Conservation (phyloP, 768 basidiomycete species). For the Baorangia bicolor region DNA sequence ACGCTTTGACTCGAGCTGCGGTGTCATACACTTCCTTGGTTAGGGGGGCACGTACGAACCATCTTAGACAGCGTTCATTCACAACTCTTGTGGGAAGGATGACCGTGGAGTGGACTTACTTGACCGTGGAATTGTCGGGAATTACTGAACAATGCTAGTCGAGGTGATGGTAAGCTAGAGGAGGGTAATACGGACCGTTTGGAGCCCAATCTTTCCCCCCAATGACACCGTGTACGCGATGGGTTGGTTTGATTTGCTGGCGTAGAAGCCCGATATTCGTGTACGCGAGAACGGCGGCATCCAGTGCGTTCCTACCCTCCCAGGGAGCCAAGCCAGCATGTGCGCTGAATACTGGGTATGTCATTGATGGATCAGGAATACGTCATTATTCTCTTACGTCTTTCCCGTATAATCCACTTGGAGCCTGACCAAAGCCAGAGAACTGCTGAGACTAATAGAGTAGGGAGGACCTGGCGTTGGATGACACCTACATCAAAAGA, state of each 20-base stretch:
- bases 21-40: slow-evolving; percentile 58
- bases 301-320: slow-evolving; percentile 81
- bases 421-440: slow-evolving; percentile 60
- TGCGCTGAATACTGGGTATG: slow-evolving; percentile 44
- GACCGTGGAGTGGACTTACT: slow-evolving; percentile 39
- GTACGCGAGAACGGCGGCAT: slow-evolving; percentile 86
- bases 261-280: slow-evolving; percentile 75
- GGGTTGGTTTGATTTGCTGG: slow-evolving; percentile 76
- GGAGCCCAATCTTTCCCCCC: slow-evolving; percentile 73
- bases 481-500: slow-evolving; percentile 57
- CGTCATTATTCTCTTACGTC: slow-evolving; percentile 45
- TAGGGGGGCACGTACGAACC: slow-evolving; percentile 71
- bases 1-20: slow-evolving; percentile 59
- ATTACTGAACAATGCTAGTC: slow-evolving; percentile 51
- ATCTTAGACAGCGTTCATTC: slow-evolving; percentile 38
- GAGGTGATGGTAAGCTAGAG: neutral
- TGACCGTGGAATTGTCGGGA: slow-evolving; percentile 75
- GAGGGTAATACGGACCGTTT: slow-evolving; percentile 48
- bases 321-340: slow-evolving; percentile 80
- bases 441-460: slow-evolving; percentile 63
- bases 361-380: neutral
- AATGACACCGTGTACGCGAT: slow-evolving; percentile 80
- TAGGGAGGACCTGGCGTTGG: slow-evolving; percentile 75
- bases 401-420: slow-evolving; percentile 70
- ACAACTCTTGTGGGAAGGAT: neutral